Evolutionary conservation across 129 eudicot species (phyloP).

Genomic region (Chrysanthemum seticuspe): DNA sequence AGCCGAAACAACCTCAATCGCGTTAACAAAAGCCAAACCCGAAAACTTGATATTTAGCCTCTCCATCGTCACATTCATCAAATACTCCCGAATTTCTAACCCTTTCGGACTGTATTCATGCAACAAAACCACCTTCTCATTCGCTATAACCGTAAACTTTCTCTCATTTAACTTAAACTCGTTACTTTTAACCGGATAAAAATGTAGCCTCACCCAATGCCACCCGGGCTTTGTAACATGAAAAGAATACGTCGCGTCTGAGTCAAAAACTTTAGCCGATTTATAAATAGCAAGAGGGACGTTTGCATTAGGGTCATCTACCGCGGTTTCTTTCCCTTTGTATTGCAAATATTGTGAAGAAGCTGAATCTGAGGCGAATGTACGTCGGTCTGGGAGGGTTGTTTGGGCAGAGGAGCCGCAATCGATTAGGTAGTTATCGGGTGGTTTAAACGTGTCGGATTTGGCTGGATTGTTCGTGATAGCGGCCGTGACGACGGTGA

Average conservation of each 20-base stretch:
- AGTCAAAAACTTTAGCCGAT: constrained; percentile 50
- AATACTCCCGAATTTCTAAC: constrained; percentile 44
- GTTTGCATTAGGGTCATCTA: constrained; percentile 30
- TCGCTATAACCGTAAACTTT: constrained; percentile 56
- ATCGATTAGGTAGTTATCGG: constrained; percentile 71
- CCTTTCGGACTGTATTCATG: constrained; percentile 42
- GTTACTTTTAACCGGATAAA: constrained; percentile 44
- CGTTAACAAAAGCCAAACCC: constrained; percentile 68
- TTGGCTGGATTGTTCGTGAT: constrained; percentile 34
- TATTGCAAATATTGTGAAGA: constrained; percentile 35
- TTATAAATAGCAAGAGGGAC: constrained; percentile 55
- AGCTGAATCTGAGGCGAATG: constrained; percentile 49
- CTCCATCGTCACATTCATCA: constrained; percentile 59
- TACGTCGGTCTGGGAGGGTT: constrained; percentile 52
- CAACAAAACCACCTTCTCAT: constrained; percentile 47
- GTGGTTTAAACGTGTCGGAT: constrained; percentile 55
- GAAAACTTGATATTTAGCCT: constrained; percentile 42
- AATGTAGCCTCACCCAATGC: constrained; percentile 93
- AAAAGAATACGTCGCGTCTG: constrained; percentile 69
- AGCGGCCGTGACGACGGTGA: constrained; percentile 27
- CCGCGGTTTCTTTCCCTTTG: constrained; percentile 41
- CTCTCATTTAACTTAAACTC: constrained; percentile 54
- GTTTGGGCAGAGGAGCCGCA: constrained; percentile 61
- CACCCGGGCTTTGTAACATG: constrained; percentile 66
- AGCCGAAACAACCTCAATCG: constrained; percentile 77